Evolutionary conservation across 2,329 filamentous ascomycete genomes (phyloP).

Genomic region (Dothiorella sarmentorum): DNA sequence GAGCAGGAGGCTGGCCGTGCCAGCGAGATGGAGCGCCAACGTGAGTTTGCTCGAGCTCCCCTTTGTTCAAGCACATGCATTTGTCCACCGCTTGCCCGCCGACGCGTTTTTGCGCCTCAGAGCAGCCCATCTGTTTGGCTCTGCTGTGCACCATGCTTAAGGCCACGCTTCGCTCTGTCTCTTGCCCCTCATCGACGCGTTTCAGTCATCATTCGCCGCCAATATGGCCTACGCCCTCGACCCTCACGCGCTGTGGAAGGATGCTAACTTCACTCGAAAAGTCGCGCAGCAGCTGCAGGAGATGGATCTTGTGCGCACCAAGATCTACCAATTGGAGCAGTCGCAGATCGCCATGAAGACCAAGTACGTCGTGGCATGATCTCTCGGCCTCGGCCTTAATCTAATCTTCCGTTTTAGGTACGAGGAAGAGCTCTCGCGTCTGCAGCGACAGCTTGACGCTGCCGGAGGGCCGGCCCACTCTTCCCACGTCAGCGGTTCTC

Average conservation of each 20-base stretch:
- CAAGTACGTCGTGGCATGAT: constrained; percentile 62
- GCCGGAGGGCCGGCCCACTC: constrained; percentile 62
- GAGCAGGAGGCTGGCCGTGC: constrained; percentile 77
- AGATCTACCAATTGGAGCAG: constrained; percentile 91
- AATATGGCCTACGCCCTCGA: neutral
- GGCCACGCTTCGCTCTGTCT: neutral
- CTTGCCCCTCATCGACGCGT: neutral
- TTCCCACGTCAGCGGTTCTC: constrained; percentile 65
- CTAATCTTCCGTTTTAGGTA: constrained; percentile 60
- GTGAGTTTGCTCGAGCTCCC: constrained; percentile 56
- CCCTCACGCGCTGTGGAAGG: neutral
- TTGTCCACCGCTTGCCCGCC: neutral
- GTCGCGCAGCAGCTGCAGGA: constrained; percentile 89
- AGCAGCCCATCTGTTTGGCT: neutral
- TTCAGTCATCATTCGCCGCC: neutral
- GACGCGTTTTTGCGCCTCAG: constrained; percentile 3
- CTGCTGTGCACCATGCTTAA: neutral
- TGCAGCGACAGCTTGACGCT: constrained; percentile 82
- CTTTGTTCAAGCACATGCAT: neutral
- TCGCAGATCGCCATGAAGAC: constrained; percentile 82
- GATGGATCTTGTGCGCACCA: constrained; percentile 89
- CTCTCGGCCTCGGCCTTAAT: neutral
- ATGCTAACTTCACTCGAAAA: constrained; percentile 40
- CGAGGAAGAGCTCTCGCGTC: constrained; percentile 81
- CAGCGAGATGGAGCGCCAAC: constrained; percentile 87